phyloP scores from a whole-genome alignment of 768 basidiomycete species.

The Termitomyces sp. region DNA sequence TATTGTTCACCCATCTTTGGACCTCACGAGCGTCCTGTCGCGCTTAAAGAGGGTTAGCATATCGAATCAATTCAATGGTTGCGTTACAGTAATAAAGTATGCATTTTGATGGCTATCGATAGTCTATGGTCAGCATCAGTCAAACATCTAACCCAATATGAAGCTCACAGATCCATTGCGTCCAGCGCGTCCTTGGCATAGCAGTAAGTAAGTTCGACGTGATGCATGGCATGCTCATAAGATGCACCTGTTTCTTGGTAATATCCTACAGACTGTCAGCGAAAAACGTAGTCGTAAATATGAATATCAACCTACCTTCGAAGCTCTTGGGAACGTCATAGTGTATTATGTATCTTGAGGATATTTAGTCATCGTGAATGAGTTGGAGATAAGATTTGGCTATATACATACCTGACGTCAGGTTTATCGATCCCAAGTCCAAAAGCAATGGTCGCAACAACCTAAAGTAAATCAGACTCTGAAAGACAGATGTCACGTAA shows the following conservation, averaged over 20 bases:
- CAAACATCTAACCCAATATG: not conserved
- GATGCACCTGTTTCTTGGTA: slow-evolving; percentile 80
- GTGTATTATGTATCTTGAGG: slow-evolving; percentile 67
- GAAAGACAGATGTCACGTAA: not conserved
- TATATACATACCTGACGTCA: slow-evolving; percentile 54
- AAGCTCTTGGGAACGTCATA: slow-evolving; percentile 81
- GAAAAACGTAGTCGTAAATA: not conserved
- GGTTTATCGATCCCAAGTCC: slow-evolving; percentile 86
- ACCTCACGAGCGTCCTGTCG: slow-evolving; percentile 69
- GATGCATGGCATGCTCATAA: not conserved
- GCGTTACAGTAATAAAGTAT: slow-evolving; percentile 75
- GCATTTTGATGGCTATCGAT: slow-evolving; percentile 68
- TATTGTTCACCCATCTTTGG: slow-evolving; percentile 44
- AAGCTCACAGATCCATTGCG: slow-evolving; percentile 66
- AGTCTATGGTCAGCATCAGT: not conserved
- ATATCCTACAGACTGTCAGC: slow-evolving; percentile 46
- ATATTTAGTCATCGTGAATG: not conserved
- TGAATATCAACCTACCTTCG: slow-evolving; percentile 64
- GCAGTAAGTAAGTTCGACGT: slow-evolving; percentile 3
- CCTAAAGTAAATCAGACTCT: slow-evolving; percentile 30
- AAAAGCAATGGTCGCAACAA: slow-evolving; percentile 80
- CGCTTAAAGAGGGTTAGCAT: slow-evolving; percentile 34
- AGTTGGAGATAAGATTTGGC: not conserved
- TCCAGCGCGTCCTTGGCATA: slow-evolving; percentile 63
- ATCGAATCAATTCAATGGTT: not conserved